These are phyloP conservation scores for Zangia roseola DNA, from an alignment of 768 basidiomycete species.

Conservation along the genomic window DNA sequence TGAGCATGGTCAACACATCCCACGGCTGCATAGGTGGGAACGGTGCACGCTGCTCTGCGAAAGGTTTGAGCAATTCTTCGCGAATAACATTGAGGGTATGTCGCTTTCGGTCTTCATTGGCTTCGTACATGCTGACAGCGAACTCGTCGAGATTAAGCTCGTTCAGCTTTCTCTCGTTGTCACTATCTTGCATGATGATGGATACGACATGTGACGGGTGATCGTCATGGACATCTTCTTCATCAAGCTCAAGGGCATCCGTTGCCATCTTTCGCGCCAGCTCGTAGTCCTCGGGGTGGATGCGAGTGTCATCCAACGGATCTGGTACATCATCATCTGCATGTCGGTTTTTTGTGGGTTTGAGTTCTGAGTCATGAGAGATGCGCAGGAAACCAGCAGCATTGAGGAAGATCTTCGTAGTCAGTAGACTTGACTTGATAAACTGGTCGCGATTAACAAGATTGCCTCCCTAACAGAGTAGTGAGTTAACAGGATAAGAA, in stretches of 20 bases:
- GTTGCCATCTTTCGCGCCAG: conserved; percentile 98
- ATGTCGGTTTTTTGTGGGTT: conserved; percentile 57
- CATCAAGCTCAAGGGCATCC: conserved; percentile 95
- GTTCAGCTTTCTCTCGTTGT: conserved; percentile 76
- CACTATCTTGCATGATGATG: conserved; percentile 78
- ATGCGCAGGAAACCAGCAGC: conserved; percentile 91
- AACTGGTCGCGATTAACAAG: conserved; percentile 87
- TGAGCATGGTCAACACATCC: conserved; percentile 93
- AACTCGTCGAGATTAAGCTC: conserved; percentile 96
- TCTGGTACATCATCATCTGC: conserved; percentile 73
- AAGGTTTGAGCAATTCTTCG: conserved; percentile 79
- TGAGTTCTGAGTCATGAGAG: conserved; percentile 64
- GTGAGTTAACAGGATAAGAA: not conserved
- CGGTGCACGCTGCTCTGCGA: conserved; percentile 64
- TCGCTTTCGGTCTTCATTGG: conserved; percentile 82
- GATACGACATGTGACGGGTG: conserved; percentile 90
- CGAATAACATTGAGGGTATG: conserved; percentile 88
- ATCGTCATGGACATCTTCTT: conserved; percentile 91
- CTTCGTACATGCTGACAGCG: conserved; percentile 85
- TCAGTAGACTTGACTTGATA: conserved; percentile 74
- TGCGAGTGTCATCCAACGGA: conserved; percentile 91
- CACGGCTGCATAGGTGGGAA: conserved; percentile 67
- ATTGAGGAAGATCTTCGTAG: conserved; percentile 89
- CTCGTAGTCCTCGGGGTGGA: conserved; percentile 98
- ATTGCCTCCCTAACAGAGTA: conserved; percentile 68